phyloP scores from a whole-genome alignment of 768 basidiomycete species.

The Tylopilus rubrobrunneus region DNA sequence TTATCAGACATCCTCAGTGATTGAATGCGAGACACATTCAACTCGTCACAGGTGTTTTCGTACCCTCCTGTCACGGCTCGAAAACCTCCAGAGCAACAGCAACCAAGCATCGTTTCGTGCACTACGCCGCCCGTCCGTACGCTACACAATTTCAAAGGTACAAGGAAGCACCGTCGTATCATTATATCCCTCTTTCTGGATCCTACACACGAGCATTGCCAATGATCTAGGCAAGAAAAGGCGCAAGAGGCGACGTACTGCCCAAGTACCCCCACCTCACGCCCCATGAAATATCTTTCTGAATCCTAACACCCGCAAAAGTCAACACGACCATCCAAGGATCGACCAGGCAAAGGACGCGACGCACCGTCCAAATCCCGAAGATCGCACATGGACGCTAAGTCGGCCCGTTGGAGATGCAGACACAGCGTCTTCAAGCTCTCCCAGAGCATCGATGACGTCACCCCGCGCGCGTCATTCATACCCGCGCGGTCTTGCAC shows the following conservation, averaged over 20 bases:
- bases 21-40: too few relatives aligned
- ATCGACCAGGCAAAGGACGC: background rate
- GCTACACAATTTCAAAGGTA: too few relatives aligned
- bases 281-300: conserved; percentile 8
- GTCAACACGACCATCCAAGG: background rate
- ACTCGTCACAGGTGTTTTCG: too few relatives aligned
- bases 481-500: conserved; percentile 41
- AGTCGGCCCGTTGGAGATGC: conserved; percentile 74
- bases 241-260: too few relatives aligned
- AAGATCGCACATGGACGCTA: conserved; percentile 68
- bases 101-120: too few relatives aligned
- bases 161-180: too few relatives aligned
- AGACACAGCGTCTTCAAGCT: conserved; percentile 79
- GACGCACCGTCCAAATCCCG: conserved; percentile 63
- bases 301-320: conserved; percentile 8
- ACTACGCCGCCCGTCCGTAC: too few relatives aligned
- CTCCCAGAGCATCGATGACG: conserved; percentile 81
- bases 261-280: background rate
- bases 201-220: background rate
- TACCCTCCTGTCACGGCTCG: too few relatives aligned
- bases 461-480: conserved; percentile 64
- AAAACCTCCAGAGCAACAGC: too few relatives aligned
- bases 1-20: too few relatives aligned
- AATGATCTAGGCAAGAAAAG: too few relatives aligned
- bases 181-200: background rate